Evolutionary conservation across 345 rosid genomes (phyloP).

Genomic region (Eucalyptus sideroxylon): DNA sequence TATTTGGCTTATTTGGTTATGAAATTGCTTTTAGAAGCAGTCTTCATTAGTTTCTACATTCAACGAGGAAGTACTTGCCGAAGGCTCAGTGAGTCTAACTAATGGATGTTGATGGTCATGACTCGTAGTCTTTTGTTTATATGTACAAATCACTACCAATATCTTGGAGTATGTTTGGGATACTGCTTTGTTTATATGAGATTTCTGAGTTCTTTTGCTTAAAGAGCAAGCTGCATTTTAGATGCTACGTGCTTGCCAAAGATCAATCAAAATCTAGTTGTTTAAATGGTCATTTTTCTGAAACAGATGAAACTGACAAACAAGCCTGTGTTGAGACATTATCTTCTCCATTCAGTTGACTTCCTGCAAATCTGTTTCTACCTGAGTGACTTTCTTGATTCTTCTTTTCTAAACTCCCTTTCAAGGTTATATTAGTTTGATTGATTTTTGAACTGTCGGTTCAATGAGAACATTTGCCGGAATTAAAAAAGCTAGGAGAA

Average conservation of each 20-base stretch:
- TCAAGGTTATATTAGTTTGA: background rate
- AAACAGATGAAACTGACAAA: background rate
- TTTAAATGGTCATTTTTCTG: background rate
- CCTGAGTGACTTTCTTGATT: background rate
- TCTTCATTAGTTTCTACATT: background rate
- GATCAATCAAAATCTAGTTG: background rate
- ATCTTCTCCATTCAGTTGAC: background rate
- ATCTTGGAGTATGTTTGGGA: background rate
- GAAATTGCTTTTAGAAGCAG: background rate
- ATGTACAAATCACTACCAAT: background rate
- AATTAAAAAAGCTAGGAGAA: background rate
- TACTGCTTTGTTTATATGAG: background rate
- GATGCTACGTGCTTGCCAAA: background rate
- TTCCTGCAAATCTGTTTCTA: background rate
- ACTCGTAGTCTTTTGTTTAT: background rate
- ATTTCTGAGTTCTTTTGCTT: background rate
- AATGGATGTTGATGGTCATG: background rate
- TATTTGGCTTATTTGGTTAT: background rate
- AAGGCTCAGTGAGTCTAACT: background rate
- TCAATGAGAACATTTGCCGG: background rate
- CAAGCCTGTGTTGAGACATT: background rate
- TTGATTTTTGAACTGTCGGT: background rate
- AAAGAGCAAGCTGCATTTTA: background rate
- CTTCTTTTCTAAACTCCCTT: background rate
- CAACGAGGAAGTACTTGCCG: background rate